A percentile compares a stretch with the other conserved stretches of the same genome.
Evolutionary conservation across 2,329 filamentous ascomycete species (phyloP).

Genomic region (Phialemonium atrogriseum): DNA sequence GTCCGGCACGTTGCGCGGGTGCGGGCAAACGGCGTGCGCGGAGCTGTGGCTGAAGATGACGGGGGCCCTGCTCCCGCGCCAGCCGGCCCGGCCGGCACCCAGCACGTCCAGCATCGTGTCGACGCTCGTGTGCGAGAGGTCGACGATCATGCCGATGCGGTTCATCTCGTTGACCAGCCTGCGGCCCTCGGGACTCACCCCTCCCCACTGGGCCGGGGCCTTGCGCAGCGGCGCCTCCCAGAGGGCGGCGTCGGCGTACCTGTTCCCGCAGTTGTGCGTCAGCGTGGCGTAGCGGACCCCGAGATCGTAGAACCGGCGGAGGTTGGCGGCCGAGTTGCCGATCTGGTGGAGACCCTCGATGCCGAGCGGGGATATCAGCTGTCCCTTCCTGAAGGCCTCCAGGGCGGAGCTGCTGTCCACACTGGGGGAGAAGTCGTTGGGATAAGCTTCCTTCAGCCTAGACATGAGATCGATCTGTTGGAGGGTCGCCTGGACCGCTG

Average conservation of each 20-base stretch:
- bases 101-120: constrained; percentile 84
- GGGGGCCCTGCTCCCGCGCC: constrained; percentile 68
- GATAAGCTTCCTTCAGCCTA: constrained; percentile 55
- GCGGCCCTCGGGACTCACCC: constrained; percentile 63
- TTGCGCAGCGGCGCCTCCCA: constrained; percentile 41
- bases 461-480: constrained; percentile 68
- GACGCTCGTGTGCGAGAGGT: constrained; percentile 66
- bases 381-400: constrained; percentile 49
- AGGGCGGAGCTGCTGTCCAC: constrained; percentile 54
- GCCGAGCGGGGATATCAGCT: constrained; percentile 69
- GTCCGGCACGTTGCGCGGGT: constrained; percentile 86
- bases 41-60: constrained; percentile 88
- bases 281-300: constrained; percentile 84
- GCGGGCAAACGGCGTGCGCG: constrained; percentile 70
- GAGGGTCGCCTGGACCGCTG: constrained; percentile 38
- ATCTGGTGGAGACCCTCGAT: constrained; percentile 92
- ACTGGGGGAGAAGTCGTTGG: constrained; percentile 59
- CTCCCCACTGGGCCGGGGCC: constrained; percentile 56
- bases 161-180: constrained; percentile 83
- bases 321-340: constrained; percentile 69
- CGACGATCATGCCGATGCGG: constrained; percentile 86
- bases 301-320: constrained; percentile 67
- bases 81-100: constrained; percentile 43
- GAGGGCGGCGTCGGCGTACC: constrained; percentile 77
- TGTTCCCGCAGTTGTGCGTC: constrained; percentile 91